Evolutionary conservation across 2,329 filamentous ascomycete species (phyloP).

Genomic region (Aplosporella prunicola): DNA sequence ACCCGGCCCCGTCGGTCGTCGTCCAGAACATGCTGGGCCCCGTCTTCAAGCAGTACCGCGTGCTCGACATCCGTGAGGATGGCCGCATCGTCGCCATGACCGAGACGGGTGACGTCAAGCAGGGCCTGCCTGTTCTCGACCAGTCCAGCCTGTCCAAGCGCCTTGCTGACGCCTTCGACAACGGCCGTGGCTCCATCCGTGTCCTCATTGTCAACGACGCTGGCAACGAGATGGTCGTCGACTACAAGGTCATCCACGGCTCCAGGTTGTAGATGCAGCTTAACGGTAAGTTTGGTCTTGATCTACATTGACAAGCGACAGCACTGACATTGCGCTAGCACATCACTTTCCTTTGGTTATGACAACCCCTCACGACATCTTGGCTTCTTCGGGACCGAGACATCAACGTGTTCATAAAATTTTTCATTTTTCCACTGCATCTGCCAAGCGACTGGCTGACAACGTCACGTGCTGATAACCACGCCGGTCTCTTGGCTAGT

Average conservation of each 20-base stretch:
- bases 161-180: conserved; percentile 74
- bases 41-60: conserved; percentile 99
- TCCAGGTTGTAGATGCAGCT: conserved; percentile 47
- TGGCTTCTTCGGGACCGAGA: not conserved
- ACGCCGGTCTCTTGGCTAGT: too few relatives aligned
- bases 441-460: too few relatives aligned
- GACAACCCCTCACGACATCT: not conserved
- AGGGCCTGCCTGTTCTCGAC: conserved; percentile 83
- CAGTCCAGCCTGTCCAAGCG: conserved; percentile 82
- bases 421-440: too few relatives aligned
- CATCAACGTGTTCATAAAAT: conserved; percentile 29
- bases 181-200: conserved; percentile 86
- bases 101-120: conserved; percentile 97
- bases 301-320: too few relatives aligned
- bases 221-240: conserved; percentile 88
- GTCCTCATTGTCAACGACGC: conserved; percentile 92
- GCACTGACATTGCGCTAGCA: not conserved
- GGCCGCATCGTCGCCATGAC: conserved; percentile 87
- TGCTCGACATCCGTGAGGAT: conserved; percentile 90
- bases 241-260: conserved; percentile 96
- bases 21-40: conserved; percentile 99
- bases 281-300: conserved; percentile 5
- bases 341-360: not conserved
- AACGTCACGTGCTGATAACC: too few relatives aligned
- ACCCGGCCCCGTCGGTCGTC: conserved; percentile 90